Percentiles rank a stretch among this genome's conserved stretches.
phyloP scores from a whole-genome alignment of 2,329 filamentous ascomycete genomes.

The Emmonsiellopsis sp. region DNA sequence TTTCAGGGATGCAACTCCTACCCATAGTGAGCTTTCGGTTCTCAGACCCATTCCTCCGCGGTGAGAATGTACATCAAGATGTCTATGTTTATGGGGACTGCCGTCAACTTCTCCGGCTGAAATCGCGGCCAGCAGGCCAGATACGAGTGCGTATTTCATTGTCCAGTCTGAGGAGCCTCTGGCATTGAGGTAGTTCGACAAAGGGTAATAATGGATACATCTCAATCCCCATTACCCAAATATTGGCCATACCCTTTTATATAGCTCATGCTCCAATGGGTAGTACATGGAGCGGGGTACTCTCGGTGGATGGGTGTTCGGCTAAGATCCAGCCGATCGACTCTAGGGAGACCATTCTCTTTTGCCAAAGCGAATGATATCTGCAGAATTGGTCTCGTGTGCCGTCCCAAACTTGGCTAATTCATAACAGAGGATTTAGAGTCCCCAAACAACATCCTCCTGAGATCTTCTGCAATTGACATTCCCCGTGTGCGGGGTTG shows the following conservation, averaged over 20 bases:
- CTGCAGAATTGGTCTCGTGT: not conserved
- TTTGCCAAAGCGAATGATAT: not conserved
- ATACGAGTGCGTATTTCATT: not conserved
- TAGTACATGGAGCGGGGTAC: too few species aligned
- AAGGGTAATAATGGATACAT: not conserved
- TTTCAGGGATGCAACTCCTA: too few species aligned
- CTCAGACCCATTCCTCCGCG: not conserved
- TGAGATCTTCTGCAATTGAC: too few species aligned
- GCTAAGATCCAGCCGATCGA: too few species aligned
- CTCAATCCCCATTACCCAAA: too few species aligned
- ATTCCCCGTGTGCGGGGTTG: not conserved
- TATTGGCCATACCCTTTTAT: not conserved
- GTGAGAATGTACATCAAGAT: not conserved
- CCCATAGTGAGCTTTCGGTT: not conserved
- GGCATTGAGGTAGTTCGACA: not conserved
- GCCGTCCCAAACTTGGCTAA: not conserved
- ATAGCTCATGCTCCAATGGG: not conserved
- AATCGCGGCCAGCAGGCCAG: not conserved
- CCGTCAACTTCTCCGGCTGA: not conserved
- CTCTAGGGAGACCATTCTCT: not conserved
- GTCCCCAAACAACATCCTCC: too few species aligned
- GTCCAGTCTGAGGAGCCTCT: not conserved
- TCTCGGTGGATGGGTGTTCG: too few species aligned
- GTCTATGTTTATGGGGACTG: not conserved
- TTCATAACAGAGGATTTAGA: not conserved